Evolutionary conservation across 2,329 filamentous ascomycete species (phyloP).

Genomic region (Beauveria sp.): DNA sequence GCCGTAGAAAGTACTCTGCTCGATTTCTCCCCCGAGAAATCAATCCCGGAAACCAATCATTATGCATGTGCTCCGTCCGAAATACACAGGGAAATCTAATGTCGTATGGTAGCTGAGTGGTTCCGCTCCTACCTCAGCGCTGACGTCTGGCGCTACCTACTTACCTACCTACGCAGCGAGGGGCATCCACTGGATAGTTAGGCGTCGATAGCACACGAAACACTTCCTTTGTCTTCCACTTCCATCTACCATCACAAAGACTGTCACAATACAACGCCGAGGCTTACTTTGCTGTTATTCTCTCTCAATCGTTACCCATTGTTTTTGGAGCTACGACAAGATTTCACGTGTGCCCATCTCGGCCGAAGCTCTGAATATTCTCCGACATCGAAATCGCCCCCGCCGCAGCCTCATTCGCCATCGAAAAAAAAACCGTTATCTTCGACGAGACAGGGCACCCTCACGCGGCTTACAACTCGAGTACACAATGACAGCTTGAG

Average conservation of each 20-base stretch:
- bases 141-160: not conserved
- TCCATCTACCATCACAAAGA: constrained; percentile 1
- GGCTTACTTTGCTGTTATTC: not conserved
- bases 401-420: not conserved
- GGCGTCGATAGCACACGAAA: not conserved
- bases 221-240: not conserved
- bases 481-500: constrained; percentile 16
- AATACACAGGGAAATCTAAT: not conserved
- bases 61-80: not conserved
- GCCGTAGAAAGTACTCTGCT: not conserved
- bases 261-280: not conserved
- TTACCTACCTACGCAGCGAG: not conserved
- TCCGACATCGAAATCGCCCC: not conserved
- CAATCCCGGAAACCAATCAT: too few species aligned
- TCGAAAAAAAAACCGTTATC: not conserved
- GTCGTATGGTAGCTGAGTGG: not conserved
- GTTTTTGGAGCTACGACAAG: not conserved
- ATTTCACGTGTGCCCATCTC: not conserved
- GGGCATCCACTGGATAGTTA: constrained; percentile 6
- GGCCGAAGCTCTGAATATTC: not conserved
- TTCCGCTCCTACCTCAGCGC: constrained; percentile 1
- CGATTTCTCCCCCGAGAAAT: not conserved
- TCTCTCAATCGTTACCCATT: not conserved
- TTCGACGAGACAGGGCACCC: not conserved
- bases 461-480: not conserved